Evolutionary conservation across 202 grass and related monocot species (phyloP), one percentile per base, ranked within the genome.

Genomic region (Carex arenaria): DNA sequence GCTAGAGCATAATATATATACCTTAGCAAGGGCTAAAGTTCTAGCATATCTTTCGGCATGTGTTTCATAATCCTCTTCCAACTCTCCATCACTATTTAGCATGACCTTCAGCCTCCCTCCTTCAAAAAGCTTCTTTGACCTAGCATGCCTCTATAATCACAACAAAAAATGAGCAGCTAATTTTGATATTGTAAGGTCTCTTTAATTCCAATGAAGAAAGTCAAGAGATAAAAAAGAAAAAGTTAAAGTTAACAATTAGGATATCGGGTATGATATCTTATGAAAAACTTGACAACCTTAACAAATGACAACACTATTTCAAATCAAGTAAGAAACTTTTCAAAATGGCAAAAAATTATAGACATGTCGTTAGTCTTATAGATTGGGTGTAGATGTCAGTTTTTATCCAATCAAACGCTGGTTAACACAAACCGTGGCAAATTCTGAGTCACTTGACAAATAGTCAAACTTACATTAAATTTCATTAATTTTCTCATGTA

Each of bases 41-140:
- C 95, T 83, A 83, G 91, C 95, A 89, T 95, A 86, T 57, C 95
- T 82, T 88, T 98, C 93, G 12, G 93, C 87, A 82, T 95, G 91
- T 85, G 95, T 98, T 89, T 98, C 92, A 81, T 87, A 74, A 18
- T 98, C 95, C 82, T 98, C 93, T 85, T 95, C 88, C 49, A 98
- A 82, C 72, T 98, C 93, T 74, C 91, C 95, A 80, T 98, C 91
- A 82, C 91, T 98, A 53, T 95, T 95, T 61, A 95, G 90, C 86
- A 87, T 91, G 82, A 98, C 12, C 69, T 93, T 98, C 67, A 98
- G 90, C 88, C 89, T 98, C 51, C 95, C 95, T 87, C 89, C 86
- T 82, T 72, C 85, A 73, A 91, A 73, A 5, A 93, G 86, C 67
- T 98, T 98, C 88, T 95, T 91, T 12, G 92, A 98, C 56, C 91